Evolutionary conservation across 2,329 filamentous ascomycete genomes (phyloP), one percentile per base, ranked within the genome.

Genomic region (Hymenoscyphus fructigenus): DNA sequence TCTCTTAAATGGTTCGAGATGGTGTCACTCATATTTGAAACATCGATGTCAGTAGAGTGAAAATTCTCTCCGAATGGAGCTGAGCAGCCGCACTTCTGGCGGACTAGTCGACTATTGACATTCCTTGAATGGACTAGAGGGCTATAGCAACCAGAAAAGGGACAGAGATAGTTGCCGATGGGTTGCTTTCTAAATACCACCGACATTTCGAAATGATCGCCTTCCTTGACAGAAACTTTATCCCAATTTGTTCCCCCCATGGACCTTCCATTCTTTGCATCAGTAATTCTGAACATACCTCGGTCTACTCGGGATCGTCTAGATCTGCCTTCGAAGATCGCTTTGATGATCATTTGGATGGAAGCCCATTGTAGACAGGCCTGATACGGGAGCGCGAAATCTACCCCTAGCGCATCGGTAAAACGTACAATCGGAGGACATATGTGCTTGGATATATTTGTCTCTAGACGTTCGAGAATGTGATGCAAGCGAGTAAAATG

Each of bases 321-420:
- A 14, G 36, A 10, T 14, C 36, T 7, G 10, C 36, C 36, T 41
- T 41, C 36, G 36, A 41, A 41, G 17, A 41, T 15, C 17, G 36
- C 36, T 17, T 5, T 41, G 2, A 41, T 12, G 4, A 41, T 41
- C 36, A 41, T 41, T 17, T 41, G 36, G 17, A 41, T 14, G 10
- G 36, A 41, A 41, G 53, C 32, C 62, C 63, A 65, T 53, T 53
- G 29, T 15, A 36, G 63, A 29, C 63, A 62, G 4, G 61, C 50
- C 20, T 62, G 63, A 57, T 65, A 62, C 2, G 63, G 63, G 5
- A 65, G 23, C 10, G 59, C 63, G 26, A 65, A 47, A 3, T 17
- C 58, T 12, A 62, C 59, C 6, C 63, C 59, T 34, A 65, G 59
- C 4, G 63, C 63, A 29, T 65, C 59, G 15, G 63, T 65, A 34